Evolutionary conservation across 1,284 basidiomycete species (phyloP), one percentile per base, ranked within the genome.

Genomic region (Boletus smithii): DNA sequence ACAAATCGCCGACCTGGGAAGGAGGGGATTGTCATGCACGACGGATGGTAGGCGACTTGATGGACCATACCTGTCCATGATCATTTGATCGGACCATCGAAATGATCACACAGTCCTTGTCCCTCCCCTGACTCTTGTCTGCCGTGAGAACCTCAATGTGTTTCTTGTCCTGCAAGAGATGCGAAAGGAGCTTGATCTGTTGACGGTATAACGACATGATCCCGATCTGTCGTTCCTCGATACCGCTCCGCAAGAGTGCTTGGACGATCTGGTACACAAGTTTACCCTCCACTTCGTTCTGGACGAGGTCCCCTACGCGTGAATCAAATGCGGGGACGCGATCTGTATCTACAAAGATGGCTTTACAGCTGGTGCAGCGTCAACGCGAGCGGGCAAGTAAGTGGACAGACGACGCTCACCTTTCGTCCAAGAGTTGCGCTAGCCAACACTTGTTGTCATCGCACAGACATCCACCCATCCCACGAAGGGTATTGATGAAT

Each of bases 101-200:
- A 47, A 99, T 88, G 54, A 99, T 75, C 51, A 99, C 85, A 59
- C 90, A 93, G 41, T 94, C 91, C 68, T 99, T 99, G 70, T 99
- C 97, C 37, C 97, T 75, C 0, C 97, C 97, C 69, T 99, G 95
- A 66, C 89, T 92, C 46, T 85, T 87, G 70, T 99, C 97, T 4
- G 95, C 95, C 0, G 95, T 99, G 48, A 98, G 72, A 44, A 97
- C 82, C 65, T 99, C 97, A 22, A 99, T 73, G 3, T 72, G 74
- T 41, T 72, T 70, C 42, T 70, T 69, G 17, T 66, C 68, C 29
- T 75, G 67, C 56, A 91, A 62, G 48, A 83, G 58, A 59, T 84
- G 69, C 5, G 79, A 73, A 50, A 94, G 68, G 0, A 95, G 75
- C 69, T 97, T 97, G 71, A 95, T 85, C 65, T 99, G 97, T 59